Evolutionary conservation across 2,329 filamentous ascomycete species (phyloP).

Genomic region (Fusarium chaquense): DNA sequence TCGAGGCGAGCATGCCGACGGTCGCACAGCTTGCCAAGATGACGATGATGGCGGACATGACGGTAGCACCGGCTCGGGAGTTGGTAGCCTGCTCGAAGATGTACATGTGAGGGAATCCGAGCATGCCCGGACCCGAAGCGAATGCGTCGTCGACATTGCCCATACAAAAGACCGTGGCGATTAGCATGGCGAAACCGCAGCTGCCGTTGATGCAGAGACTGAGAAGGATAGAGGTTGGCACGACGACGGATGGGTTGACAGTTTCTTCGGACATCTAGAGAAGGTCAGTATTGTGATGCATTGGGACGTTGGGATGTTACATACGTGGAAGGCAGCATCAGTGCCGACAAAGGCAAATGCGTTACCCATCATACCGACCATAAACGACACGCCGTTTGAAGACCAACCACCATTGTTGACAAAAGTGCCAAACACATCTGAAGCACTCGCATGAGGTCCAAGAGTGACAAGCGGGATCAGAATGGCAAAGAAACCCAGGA

Average conservation of each 20-base stretch:
- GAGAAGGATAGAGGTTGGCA: slow-evolving; percentile 64
- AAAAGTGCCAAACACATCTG: slow-evolving; percentile 59
- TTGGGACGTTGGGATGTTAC: accelerated
- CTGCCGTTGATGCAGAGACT: slow-evolving; percentile 63
- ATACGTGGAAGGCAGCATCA: slow-evolving; percentile 50
- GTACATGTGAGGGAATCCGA: slow-evolving; percentile 68
- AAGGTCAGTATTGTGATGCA: neutral
- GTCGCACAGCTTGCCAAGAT: slow-evolving; percentile 62
- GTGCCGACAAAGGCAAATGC: slow-evolving; percentile 53
- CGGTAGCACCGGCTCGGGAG: slow-evolving; percentile 60
- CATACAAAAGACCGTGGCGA: slow-evolving; percentile 67
- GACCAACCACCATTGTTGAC: slow-evolving; percentile 60
- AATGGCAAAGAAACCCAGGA: slow-evolving; percentile 53
- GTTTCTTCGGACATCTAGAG: slow-evolving; percentile 60
- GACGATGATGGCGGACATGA: slow-evolving; percentile 63
- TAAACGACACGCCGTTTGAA: slow-evolving; percentile 58
- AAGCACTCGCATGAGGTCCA: slow-evolving; percentile 49
- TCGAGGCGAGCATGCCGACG: slow-evolving; percentile 67
- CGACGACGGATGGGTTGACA: slow-evolving; percentile 60
- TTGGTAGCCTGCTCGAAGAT: slow-evolving; percentile 66
- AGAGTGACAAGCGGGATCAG: slow-evolving; percentile 50
- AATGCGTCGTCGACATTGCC: slow-evolving; percentile 60
- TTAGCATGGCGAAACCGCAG: slow-evolving; percentile 67
- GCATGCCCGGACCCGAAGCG: slow-evolving; percentile 56
- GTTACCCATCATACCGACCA: slow-evolving; percentile 58